Conservation (phyloP, 768 basidiomycete species). For the Rhodosporidiobolus odoratus region DNA sequence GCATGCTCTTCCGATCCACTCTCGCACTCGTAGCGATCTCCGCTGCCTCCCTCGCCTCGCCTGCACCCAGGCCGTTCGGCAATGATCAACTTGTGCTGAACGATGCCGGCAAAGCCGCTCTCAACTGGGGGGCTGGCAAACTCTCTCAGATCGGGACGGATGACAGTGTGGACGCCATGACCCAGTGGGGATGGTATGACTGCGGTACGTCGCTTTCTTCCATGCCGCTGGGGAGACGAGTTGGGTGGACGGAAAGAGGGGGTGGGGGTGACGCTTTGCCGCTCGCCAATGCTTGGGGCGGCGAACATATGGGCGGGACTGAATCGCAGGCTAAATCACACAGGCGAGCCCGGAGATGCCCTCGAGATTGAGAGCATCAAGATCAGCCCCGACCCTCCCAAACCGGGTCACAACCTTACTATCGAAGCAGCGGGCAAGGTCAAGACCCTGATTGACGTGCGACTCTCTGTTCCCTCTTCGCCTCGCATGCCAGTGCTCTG, state of each 20-base stretch:
- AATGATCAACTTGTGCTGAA: constrained; percentile 39
- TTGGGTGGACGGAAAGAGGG: background rate
- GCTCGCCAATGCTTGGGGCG: no score
- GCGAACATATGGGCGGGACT: no score
- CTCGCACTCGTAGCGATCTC: constrained; percentile 15
- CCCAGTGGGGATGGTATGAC: constrained; percentile 62
- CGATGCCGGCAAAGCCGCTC: constrained; percentile 39
- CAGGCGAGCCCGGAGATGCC: constrained; percentile 31
- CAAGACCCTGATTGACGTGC: constrained; percentile 61
- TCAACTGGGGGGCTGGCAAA: constrained; percentile 42
- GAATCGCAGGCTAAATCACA: no score
- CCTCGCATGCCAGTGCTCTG: background rate
- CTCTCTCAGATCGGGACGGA: constrained; percentile 39
- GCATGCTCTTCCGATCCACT: constrained; percentile 11
- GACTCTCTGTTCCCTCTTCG: constrained; percentile 21
- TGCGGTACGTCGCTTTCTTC: constrained; percentile 61
- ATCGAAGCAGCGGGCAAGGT: constrained; percentile 68
- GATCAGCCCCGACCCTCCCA: constrained; percentile 71
- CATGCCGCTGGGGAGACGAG: constrained; percentile 19
- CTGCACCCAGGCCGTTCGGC: constrained; percentile 39
- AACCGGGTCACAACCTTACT: constrained; percentile 80
- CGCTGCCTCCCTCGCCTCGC: constrained; percentile 38
- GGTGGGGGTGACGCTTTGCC: background rate
- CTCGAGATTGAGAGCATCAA: constrained; percentile 38
- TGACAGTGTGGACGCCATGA: constrained; percentile 46